These are phyloP conservation scores for Nicotiana knightiana DNA, from an alignment of 257 asterid species.

Conservation along the genomic window DNA sequence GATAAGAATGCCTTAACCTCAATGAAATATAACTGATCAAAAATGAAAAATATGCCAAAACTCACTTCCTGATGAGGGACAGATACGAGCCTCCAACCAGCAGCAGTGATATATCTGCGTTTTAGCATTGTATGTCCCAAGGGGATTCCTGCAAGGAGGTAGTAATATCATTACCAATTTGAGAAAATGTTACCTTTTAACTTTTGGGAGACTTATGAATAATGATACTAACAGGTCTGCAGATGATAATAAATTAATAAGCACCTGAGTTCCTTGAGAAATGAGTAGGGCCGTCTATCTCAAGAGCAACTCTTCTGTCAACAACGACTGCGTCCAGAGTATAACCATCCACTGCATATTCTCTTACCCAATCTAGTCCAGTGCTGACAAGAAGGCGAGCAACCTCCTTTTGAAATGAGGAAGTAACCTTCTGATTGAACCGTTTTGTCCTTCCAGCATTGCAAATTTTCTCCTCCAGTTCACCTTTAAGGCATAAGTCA, in stretches of 20 bases:
- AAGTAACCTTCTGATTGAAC: conserved; percentile 74
- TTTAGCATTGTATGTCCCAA: conserved; percentile 88
- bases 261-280: conserved; percentile 88
- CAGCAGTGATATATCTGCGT: conserved; percentile 70
- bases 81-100: conserved; percentile 82
- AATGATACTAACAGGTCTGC: background rate
- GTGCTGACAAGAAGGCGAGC: conserved; percentile 84
- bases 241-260: background rate
- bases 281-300: conserved; percentile 95
- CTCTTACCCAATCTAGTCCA: conserved; percentile 84
- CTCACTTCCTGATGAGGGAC: conserved; percentile 76
- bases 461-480: conserved; percentile 50
- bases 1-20: background rate
- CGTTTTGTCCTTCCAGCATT: conserved; percentile 69
- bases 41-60: conserved; percentile 5
- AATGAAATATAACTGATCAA: background rate
- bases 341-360: conserved; percentile 68
- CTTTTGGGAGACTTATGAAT: background rate
- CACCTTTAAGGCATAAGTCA: conserved; percentile 41
- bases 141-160: conserved; percentile 49
- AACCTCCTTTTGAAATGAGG: conserved; percentile 95
- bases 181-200: background rate
- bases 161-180: background rate
- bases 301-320: conserved; percentile 74
- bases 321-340: conserved; percentile 79